Base-by-base conservation (phyloP, 352 stramenopile genomes). In the Lagenidium giganteum region DNA sequence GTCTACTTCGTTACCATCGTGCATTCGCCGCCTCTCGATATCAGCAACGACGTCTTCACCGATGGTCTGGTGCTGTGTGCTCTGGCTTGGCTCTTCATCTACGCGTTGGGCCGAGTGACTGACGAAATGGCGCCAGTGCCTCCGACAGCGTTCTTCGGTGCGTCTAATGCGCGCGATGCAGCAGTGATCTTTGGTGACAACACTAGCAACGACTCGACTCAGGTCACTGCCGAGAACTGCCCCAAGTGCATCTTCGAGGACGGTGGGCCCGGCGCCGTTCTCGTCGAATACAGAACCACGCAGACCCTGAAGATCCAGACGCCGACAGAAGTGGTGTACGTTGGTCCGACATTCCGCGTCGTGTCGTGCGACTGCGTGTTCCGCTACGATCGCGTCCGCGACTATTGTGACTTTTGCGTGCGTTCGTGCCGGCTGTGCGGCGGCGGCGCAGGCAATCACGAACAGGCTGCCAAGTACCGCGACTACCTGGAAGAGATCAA, bases 291-390 rank as follows among this genome's bases (percentile, higher is more conserved):
- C 46, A 64, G 51, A 44, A 63, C 76, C 35, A 33, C 35, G 7
- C 70, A 64, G 20, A 90, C 78, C 16, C 47, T 62, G 14, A 64
- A 69, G 1, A 47, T 87, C 39, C 38, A 51, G 6, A 66, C 52
- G 12, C 70, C 63, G 42, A 54, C 61, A 3, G 79, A 84, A 17
- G 42, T 82, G 12, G 75, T 92, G 28, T 52, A 77, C 23, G 52
- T 91, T 9, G 82, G 82, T 1, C 70, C 77, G 23, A 91, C 64
- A 8, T 94, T 91, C 54, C 75, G 78, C n/a, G 82, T 92, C 39
- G 73, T 92, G 3, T 67, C 72, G 20, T 94, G 82, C 39, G 79
- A 94, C 49, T 94, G 82, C 29, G 79, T 91, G n/a, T 66, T 83
- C 37, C 77, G 82, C 14, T 84, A 83, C 30, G 54, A 75, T 21